Evolutionary conservation across 495 filamentous ascomycete species (phyloP).

Genomic region (Neurospora tetraspora): DNA sequence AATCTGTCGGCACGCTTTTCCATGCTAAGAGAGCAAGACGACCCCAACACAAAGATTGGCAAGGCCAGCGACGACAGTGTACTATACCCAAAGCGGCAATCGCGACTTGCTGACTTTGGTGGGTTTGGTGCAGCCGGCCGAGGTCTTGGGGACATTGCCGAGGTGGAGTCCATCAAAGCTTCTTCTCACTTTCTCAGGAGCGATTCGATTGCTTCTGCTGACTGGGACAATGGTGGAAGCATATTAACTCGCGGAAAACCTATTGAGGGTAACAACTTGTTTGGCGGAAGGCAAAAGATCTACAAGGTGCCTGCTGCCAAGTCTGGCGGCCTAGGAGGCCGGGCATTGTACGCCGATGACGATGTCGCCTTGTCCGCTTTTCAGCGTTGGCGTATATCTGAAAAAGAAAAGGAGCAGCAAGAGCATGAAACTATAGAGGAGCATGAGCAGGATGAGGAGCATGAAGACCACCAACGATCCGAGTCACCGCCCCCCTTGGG

Average conservation of each 20-base stretch:
- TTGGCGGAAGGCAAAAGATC: constrained; percentile 92
- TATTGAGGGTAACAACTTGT: constrained; percentile 84
- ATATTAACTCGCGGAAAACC: constrained; percentile 79
- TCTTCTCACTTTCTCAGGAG: constrained; percentile 33
- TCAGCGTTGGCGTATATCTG: constrained; percentile 49
- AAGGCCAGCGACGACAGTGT: constrained; percentile 95
- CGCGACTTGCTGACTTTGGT: constrained; percentile 50
- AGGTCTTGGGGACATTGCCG: constrained; percentile 74
- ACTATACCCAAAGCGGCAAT: constrained; percentile 69
- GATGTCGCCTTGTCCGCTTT: constrained; percentile 76
- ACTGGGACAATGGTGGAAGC: constrained; percentile 48
- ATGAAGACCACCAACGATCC: constrained; percentile 32
- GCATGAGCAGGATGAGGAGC: constrained; percentile 25
- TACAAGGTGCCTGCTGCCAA: constrained; percentile 68
- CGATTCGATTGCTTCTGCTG: constrained; percentile 56
- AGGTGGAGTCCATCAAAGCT: constrained; percentile 69
- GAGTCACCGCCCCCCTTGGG: constrained; percentile 50
- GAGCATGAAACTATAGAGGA: constrained; percentile 32
- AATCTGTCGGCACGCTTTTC: constrained; percentile 92
- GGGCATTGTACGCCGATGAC: constrained; percentile 65
- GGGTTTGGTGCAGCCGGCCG: constrained; percentile 33
- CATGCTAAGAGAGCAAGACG: constrained; percentile 90
- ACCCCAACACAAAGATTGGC: constrained; percentile 74
- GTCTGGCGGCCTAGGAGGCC: constrained; percentile 50
- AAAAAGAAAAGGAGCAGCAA: constrained; percentile 43